phyloP scores from a whole-genome alignment of 2,329 filamentous ascomycete genomes.

The Clonostachys solani region DNA sequence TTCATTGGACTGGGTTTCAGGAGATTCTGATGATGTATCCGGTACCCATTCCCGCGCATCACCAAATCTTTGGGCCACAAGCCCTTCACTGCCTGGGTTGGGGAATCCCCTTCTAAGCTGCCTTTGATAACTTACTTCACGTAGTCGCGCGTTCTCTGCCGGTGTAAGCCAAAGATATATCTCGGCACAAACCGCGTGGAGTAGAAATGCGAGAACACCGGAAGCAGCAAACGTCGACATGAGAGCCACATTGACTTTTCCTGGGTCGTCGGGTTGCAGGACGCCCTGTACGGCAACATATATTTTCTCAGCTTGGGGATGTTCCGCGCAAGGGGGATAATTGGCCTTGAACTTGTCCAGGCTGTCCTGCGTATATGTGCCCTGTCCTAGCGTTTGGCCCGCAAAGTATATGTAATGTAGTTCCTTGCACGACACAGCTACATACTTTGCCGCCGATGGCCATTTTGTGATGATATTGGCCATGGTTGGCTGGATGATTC shows the following conservation, averaged over 20 bases:
- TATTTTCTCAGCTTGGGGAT: not conserved
- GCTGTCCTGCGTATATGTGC: not conserved
- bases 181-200: slow-evolving; percentile 1
- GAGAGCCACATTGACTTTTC: not conserved
- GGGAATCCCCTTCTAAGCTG: not conserved
- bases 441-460: not conserved
- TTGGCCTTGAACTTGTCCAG: not conserved
- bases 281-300: not conserved
- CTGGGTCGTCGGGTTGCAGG: not conserved
- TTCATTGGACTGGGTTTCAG: too few species aligned
- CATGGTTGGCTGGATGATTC: slow-evolving; percentile 1
- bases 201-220: not conserved
- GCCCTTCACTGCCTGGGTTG: not conserved
- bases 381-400: not conserved
- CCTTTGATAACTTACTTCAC: not conserved
- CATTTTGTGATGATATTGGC: not conserved
- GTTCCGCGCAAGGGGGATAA: slow-evolving; percentile 1
- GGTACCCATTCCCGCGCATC: not conserved
- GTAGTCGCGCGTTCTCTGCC: not conserved
- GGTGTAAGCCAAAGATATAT: not conserved
- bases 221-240: not conserved
- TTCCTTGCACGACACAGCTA: not conserved
- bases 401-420: slow-evolving; percentile 2
- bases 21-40: not conserved
- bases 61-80: not conserved